These are phyloP conservation scores for Rauvolfia tetraphylla DNA, from an alignment of 257 asterid genomes.

Conservation along the genomic window DNA sequence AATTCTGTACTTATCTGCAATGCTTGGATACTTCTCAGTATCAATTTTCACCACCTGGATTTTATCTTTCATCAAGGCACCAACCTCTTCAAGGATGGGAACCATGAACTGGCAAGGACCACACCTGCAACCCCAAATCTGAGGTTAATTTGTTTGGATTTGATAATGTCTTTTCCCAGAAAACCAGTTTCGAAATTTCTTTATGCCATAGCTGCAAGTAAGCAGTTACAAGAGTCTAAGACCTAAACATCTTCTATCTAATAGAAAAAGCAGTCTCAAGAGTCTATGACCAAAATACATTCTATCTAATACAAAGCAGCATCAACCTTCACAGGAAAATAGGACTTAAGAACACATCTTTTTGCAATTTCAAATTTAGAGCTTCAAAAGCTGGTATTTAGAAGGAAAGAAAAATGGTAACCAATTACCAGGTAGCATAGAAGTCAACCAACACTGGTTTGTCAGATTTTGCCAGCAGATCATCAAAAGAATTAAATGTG, in stretches of 20 bases:
- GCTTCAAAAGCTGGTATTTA: not conserved
- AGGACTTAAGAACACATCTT: not conserved
- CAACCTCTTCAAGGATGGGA: slow-evolving; percentile 76
- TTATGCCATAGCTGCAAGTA: not conserved
- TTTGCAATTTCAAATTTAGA: not conserved
- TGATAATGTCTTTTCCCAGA: not conserved
- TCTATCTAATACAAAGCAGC: not conserved
- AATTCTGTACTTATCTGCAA: slow-evolving; percentile 74
- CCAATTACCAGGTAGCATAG: slow-evolving; percentile 87
- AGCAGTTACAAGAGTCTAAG: not conserved
- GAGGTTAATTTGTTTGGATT: not conserved
- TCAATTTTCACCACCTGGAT: slow-evolving; percentile 86
- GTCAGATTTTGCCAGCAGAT: slow-evolving; percentile 65
- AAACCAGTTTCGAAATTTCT: not conserved
- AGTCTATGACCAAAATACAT: not conserved
- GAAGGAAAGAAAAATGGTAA: not conserved
- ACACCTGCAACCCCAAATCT: slow-evolving; percentile 57
- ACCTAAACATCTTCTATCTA: not conserved
- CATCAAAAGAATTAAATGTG: slow-evolving; percentile 72
- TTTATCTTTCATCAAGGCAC: slow-evolving; percentile 61
- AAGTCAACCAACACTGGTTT: slow-evolving; percentile 91
- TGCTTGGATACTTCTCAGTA: slow-evolving; percentile 79
- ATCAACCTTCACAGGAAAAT: not conserved
- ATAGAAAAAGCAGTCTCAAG: too few relatives aligned
- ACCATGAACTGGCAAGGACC: slow-evolving; percentile 98